These are phyloP conservation scores for Helminthosporium solani DNA, from an alignment of 2,329 filamentous ascomycete species.

Conservation along the genomic window DNA sequence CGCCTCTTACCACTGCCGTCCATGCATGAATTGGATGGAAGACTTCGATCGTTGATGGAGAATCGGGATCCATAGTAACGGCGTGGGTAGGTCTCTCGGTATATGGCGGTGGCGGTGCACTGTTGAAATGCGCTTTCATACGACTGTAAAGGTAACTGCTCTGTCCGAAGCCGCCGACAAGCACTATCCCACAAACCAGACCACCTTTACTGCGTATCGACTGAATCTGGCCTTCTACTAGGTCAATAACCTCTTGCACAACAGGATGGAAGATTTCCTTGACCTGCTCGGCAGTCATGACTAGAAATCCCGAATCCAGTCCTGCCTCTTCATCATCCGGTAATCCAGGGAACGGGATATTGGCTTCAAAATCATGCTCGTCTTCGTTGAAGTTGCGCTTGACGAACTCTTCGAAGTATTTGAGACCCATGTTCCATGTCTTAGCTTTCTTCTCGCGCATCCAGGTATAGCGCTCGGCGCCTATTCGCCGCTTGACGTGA, in stretches of 20 bases:
- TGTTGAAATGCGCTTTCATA: constrained; percentile 68
- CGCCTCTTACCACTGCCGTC: constrained; percentile 77
- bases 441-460: constrained; percentile 78
- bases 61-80: constrained; percentile 45
- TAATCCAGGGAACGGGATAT: constrained; percentile 74
- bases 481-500: constrained; percentile 68
- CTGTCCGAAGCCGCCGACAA: constrained; percentile 81
- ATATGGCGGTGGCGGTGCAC: constrained; percentile 55
- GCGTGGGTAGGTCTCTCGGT: constrained; percentile 70
- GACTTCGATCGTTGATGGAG: constrained; percentile 66
- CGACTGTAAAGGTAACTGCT: constrained; percentile 71
- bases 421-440: constrained; percentile 71
- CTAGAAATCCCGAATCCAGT: constrained; percentile 73
- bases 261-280: constrained; percentile 76
- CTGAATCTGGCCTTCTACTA: constrained; percentile 48
- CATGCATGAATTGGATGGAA: constrained; percentile 82
- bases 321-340: constrained; percentile 74
- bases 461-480: constrained; percentile 65
- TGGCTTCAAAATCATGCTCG: constrained; percentile 69
- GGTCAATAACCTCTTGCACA: constrained; percentile 54
- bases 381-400: constrained; percentile 82
- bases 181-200: constrained; percentile 64
- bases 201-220: constrained; percentile 43
- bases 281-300: constrained; percentile 68
- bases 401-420: constrained; percentile 82